phyloP scores from a whole-genome alignment of 2,329 filamentous ascomycete genomes.

The Paraconiothyrium sp. region DNA sequence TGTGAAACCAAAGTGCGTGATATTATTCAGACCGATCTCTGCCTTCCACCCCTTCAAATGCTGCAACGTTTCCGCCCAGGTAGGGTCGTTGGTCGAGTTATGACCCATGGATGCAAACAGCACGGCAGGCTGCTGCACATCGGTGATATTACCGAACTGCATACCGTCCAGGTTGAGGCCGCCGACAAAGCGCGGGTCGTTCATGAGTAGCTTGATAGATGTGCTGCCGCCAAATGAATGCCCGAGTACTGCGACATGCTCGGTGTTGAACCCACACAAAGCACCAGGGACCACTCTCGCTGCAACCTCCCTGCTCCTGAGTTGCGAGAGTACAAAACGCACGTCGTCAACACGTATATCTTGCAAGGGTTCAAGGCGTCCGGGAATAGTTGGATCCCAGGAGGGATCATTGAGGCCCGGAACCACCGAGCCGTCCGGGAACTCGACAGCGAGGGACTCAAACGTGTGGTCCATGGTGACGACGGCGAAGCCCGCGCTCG shows the following conservation, averaged over 20 bases:
- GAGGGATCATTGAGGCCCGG: slow-evolving; percentile 11
- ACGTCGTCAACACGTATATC: slow-evolving; percentile 21
- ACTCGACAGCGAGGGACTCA: slow-evolving; percentile 57
- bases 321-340: slow-evolving; percentile 25
- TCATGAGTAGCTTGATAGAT: slow-evolving; percentile 30
- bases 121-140: slow-evolving; percentile 15
- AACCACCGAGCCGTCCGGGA: slow-evolving; percentile 48
- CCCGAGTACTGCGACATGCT: slow-evolving; percentile 29
- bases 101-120: slow-evolving; percentile 20
- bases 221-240: slow-evolving; percentile 46
- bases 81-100: slow-evolving; percentile 20
- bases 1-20: slow-evolving; percentile 15
- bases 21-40: slow-evolving; percentile 18
- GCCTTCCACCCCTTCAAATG: slow-evolving; percentile 22
- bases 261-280: slow-evolving; percentile 19
- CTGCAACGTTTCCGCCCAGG: slow-evolving; percentile 15
- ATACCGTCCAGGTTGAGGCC: slow-evolving; percentile 41
- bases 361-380: slow-evolving; percentile 9
- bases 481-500: slow-evolving; percentile 57
- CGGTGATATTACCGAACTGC: slow-evolving; percentile 20
- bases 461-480: slow-evolving; percentile 59
- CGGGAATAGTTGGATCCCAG: slow-evolving; percentile 13
- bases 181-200: slow-evolving; percentile 32
- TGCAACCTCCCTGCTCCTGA: slow-evolving; percentile 17
- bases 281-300: slow-evolving; percentile 19